Conservation (phyloP, 73 alveolate species). For the Paramecium primaurelia region DNA sequence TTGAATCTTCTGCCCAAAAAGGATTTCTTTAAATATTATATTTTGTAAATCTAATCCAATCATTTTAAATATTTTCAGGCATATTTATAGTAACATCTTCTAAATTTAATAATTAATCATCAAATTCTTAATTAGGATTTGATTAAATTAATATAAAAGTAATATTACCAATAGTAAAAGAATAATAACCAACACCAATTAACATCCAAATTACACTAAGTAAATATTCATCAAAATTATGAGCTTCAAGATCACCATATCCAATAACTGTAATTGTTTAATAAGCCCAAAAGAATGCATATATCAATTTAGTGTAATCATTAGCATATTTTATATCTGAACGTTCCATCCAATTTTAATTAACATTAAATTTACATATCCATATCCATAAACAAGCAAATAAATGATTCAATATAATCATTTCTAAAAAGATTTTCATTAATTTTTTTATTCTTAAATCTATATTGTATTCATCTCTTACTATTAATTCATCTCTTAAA, state of each 20-base stretch:
- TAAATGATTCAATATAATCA: not conserved
- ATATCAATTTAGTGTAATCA: slow-evolving; percentile 35
- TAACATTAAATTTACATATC: not conserved
- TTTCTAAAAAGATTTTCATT: not conserved
- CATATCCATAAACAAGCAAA: slow-evolving; percentile 22
- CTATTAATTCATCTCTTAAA: not conserved
- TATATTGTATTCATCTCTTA: not conserved
- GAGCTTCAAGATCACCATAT: slow-evolving; percentile 83
- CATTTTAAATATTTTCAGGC: not conserved
- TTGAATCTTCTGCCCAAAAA: slow-evolving; percentile 32
- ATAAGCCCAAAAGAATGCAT: slow-evolving; percentile 76
- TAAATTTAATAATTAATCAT: not conserved
- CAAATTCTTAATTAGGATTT: slow-evolving; percentile 2
- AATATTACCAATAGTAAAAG: slow-evolving; percentile 75
- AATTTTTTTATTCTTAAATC: not conserved
- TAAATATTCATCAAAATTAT: slow-evolving; percentile 63
- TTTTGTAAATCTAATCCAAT: slow-evolving; percentile 1
- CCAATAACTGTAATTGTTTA: slow-evolving; percentile 82
- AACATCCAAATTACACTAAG: slow-evolving; percentile 80
- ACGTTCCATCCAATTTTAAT: not conserved
- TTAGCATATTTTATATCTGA: not conserved
- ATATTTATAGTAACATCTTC: not conserved
- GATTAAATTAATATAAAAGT: slow-evolving; percentile 67
- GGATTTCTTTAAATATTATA: not conserved
- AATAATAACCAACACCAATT: slow-evolving; percentile 80